Evolutionary conservation across 2,329 filamentous ascomycete genomes (phyloP).

Genomic region (Pseudogymnoascus sp.): DNA sequence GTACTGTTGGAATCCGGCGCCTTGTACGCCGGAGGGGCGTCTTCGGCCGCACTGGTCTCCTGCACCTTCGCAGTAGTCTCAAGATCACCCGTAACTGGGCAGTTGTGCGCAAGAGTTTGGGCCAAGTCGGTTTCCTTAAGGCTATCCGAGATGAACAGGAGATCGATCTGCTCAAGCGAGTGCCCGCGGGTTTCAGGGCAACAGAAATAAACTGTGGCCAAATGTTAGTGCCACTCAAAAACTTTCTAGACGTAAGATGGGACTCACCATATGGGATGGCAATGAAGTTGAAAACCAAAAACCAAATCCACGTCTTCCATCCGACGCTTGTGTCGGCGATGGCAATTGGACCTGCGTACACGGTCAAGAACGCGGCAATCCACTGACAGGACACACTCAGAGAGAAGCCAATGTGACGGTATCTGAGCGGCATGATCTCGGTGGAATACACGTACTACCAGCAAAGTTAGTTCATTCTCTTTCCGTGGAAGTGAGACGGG

Average conservation of each 20-base stretch:
- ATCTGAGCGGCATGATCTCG: conserved; percentile 29
- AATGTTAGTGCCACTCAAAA: conserved; percentile 20
- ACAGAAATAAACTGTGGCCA: conserved; percentile 23
- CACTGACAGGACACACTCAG: conserved; percentile 27
- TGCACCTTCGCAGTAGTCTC: background rate
- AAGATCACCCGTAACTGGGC: background rate
- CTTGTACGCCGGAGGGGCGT: background rate
- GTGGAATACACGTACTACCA: conserved; percentile 26
- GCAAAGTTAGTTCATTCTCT: background rate
- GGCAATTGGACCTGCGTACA: conserved; percentile 29
- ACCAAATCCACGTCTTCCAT: conserved; percentile 30
- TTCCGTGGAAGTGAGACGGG: background rate
- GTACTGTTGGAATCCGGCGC: background rate
- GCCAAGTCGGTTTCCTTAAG: background rate
- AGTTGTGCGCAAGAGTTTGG: background rate
- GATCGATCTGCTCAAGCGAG: conserved; percentile 21
- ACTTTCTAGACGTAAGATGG: background rate
- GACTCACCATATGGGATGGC: conserved; percentile 21
- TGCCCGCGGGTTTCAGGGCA: conserved; percentile 23
- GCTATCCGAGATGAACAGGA: background rate
- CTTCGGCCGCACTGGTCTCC: background rate
- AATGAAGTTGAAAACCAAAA: conserved; percentile 27
- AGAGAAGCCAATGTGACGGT: conserved; percentile 29
- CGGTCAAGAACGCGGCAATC: conserved; percentile 30
- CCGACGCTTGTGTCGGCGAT: conserved; percentile 22